Conservation (phyloP, 2,329 filamentous ascomycete genomes). For the Ophiostoma sp. region DNA sequence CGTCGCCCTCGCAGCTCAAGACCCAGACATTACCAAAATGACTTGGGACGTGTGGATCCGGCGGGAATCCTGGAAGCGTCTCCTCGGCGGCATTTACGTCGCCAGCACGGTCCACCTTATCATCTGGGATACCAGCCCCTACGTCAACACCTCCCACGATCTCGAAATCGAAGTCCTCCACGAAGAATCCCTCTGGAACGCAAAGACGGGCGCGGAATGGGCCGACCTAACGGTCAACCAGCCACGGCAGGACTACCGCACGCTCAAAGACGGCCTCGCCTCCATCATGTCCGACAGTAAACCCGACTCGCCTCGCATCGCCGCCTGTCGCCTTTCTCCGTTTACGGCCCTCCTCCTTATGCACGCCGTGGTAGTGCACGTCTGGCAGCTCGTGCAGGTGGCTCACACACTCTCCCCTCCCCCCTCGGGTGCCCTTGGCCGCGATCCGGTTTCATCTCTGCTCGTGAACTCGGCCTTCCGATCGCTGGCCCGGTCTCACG, state of each 20-base stretch:
- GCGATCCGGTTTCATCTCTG: not conserved
- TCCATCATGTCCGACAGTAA: not conserved
- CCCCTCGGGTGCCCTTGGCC: not conserved
- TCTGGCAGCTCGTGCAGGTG: not conserved
- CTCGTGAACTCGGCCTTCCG: too few relatives aligned
- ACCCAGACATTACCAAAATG: too few relatives aligned
- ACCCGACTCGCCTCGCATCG: not conserved
- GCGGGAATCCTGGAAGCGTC: too few relatives aligned
- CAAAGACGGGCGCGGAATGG: not conserved
- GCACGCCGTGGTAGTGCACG: not conserved
- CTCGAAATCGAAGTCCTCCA: not conserved
- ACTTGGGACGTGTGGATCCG: too few relatives aligned
- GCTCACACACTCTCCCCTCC: not conserved
- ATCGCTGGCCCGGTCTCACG: too few relatives aligned
- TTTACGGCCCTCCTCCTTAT: not conserved
- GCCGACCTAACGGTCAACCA: not conserved
- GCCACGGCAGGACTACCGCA: not conserved
- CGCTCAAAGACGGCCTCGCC: not conserved
- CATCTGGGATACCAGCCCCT: too few relatives aligned
- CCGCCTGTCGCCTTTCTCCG: not conserved
- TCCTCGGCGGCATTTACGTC: not conserved
- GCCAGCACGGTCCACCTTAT: too few relatives aligned
- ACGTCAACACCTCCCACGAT: conserved; percentile 2
- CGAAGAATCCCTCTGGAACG: not conserved
- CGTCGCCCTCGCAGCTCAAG: too few relatives aligned